phyloP scores from a whole-genome alignment of 805 yeast genomes.

The Cyberlindnera amylophila region DNA sequence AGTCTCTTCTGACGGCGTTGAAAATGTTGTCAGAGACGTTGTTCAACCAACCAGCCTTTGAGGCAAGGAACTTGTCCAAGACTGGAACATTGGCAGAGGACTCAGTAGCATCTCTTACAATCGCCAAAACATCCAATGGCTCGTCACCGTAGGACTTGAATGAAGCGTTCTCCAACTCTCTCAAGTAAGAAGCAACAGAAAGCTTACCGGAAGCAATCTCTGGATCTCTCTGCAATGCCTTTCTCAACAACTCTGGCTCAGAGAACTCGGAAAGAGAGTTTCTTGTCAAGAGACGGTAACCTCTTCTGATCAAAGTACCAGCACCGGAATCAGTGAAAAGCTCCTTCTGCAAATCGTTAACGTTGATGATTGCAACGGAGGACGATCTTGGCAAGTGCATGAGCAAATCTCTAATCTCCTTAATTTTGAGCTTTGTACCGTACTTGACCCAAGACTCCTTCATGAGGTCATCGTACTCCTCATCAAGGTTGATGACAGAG shows the following conservation, averaged over 20 bases:
- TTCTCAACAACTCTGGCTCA: slow-evolving; percentile 72
- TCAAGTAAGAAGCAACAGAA: slow-evolving; percentile 79
- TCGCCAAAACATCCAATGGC: slow-evolving; percentile 90
- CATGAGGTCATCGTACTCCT: slow-evolving; percentile 87
- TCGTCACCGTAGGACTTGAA: slow-evolving; percentile 92
- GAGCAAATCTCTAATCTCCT: slow-evolving; percentile 90
- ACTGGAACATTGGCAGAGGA: slow-evolving; percentile 47
- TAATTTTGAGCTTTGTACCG: slow-evolving; percentile 96
- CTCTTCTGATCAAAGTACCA: slow-evolving; percentile 97
- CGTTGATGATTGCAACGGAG: slow-evolving; percentile 95
- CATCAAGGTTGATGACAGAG: slow-evolving; percentile 88
- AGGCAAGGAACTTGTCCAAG: slow-evolving; percentile 80
- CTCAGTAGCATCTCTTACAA: slow-evolving; percentile 54
- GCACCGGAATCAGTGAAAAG: slow-evolving; percentile 98
- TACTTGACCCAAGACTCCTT: slow-evolving; percentile 97
- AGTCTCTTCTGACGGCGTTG: slow-evolving; percentile 73
- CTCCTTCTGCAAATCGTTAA: slow-evolving; percentile 92
- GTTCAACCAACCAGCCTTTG: slow-evolving; percentile 94
- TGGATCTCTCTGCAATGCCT: slow-evolving; percentile 72
- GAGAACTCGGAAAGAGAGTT: slow-evolving; percentile 63
- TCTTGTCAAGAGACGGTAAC: slow-evolving; percentile 79
- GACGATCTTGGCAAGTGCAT: slow-evolving; percentile 95
- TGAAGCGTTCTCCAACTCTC: slow-evolving; percentile 54
- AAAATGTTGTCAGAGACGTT: slow-evolving; percentile 95
- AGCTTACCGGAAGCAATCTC: slow-evolving; percentile 65